These are phyloP conservation scores for Scheffersomyces illinoinensis DNA, from an alignment of 1,139 yeast genomes.

Conservation along the genomic window DNA sequence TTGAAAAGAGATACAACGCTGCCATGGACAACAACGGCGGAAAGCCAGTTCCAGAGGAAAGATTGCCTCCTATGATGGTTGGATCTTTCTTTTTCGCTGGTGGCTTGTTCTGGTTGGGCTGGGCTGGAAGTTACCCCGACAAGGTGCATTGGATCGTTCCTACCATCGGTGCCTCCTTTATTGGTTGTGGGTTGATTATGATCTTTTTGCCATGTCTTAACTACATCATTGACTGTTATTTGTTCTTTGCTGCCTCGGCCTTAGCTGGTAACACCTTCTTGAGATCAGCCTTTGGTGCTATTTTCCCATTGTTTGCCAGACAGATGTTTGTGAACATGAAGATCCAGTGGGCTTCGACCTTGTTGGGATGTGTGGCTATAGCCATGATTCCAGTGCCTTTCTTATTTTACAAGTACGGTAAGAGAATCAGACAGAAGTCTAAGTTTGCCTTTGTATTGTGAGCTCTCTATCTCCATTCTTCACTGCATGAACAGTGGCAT, in stretches of 20 bases:
- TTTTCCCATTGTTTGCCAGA: slow-evolving; percentile 51
- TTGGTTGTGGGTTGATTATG: slow-evolving; percentile 74
- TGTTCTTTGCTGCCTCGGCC: slow-evolving; percentile 84
- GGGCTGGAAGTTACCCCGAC: slow-evolving; percentile 76
- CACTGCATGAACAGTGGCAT: not conserved
- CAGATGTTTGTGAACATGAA: slow-evolving; percentile 77
- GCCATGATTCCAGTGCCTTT: slow-evolving; percentile 75
- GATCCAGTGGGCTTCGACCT: slow-evolving; percentile 79
- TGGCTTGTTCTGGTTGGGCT: slow-evolving; percentile 82
- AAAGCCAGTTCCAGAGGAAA: slow-evolving; percentile 73
- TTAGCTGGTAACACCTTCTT: slow-evolving; percentile 83
- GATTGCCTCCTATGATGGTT: slow-evolving; percentile 72
- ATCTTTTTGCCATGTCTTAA: slow-evolving; percentile 78
- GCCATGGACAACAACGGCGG: slow-evolving; percentile 51
- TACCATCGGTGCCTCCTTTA: slow-evolving; percentile 65
- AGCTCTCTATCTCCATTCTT: not conserved
- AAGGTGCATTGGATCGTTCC: slow-evolving; percentile 86
- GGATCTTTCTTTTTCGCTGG: slow-evolving; percentile 71
- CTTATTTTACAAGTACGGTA: slow-evolving; percentile 67
- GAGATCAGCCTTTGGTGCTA: slow-evolving; percentile 60
- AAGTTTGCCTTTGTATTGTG: slow-evolving; percentile 56
- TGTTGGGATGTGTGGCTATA: slow-evolving; percentile 69
- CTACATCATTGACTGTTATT: slow-evolving; percentile 78
- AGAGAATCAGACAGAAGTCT: slow-evolving; percentile 57
- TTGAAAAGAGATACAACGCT: slow-evolving; percentile 27